A percentile compares a stretch with the other conserved stretches of the same genome.
Evolutionary conservation across 805 yeast genomes (phyloP).

Genomic region (Hanseniaspora lachancei): DNA sequence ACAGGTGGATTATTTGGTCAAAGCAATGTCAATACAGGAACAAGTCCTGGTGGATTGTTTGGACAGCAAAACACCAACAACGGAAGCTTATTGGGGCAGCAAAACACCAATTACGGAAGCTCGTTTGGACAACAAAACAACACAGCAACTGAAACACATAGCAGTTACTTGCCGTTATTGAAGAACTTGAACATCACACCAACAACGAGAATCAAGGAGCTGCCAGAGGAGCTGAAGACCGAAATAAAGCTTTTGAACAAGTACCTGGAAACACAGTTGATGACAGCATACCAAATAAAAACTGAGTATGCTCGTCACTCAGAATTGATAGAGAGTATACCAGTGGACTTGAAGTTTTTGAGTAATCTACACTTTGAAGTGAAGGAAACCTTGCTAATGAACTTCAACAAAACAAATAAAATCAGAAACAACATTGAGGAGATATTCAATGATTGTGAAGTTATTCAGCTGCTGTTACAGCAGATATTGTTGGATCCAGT

Average conservation of each 20-base stretch:
- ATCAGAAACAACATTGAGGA: conserved; percentile 34
- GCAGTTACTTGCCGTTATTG: conserved; percentile 32
- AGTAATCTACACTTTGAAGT: conserved; percentile 49
- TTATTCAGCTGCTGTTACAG: conserved; percentile 40
- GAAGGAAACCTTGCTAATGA: conserved; percentile 46
- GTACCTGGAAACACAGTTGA: conserved; percentile 60
- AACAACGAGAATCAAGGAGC: conserved; percentile 60
- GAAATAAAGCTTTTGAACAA: conserved; percentile 60
- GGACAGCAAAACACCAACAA: not conserved
- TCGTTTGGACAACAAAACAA: conserved; percentile 19
- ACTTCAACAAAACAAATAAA: conserved; percentile 33
- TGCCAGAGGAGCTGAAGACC: conserved; percentile 56
- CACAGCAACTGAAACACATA: not conserved
- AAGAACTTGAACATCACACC: conserved; percentile 44
- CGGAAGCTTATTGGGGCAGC: not conserved
- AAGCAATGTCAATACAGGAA: not conserved
- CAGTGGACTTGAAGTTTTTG: conserved; percentile 55
- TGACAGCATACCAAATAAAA: conserved; percentile 54
- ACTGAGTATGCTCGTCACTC: conserved; percentile 50
- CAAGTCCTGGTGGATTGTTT: not conserved
- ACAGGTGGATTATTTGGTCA: not conserved
- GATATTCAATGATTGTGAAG: conserved; percentile 35
- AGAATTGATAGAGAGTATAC: conserved; percentile 54
- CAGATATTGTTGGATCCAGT: conserved; percentile 29
- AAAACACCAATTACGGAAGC: not conserved